Evolutionary conservation across 352 stramenopile species (phyloP).

Genomic region (Globisporangium spinosum): DNA sequence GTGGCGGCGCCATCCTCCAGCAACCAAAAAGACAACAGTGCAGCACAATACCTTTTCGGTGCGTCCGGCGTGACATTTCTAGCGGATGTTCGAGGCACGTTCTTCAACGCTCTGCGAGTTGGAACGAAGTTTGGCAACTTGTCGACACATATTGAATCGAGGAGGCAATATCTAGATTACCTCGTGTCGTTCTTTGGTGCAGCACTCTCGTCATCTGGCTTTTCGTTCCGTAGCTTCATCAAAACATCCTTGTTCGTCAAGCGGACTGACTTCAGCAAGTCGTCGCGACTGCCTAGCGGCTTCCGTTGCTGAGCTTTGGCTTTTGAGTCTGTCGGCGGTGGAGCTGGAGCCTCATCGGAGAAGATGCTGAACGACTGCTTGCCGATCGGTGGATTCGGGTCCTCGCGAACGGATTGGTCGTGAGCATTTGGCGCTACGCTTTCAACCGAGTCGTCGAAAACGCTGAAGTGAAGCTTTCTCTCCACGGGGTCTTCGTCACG

Average conservation of each 20-base stretch:
- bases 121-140: slow-evolving; percentile 20
- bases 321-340: slow-evolving; percentile 26
- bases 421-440: slow-evolving; percentile 48
- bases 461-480: slow-evolving; percentile 79
- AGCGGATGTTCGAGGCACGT: slow-evolving; percentile 19
- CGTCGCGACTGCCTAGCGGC: slow-evolving; percentile 58
- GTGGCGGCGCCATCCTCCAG: background rate
- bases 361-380: slow-evolving; percentile 52
- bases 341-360: slow-evolving; percentile 32
- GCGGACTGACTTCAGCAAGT: slow-evolving; percentile 48
- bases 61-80: slow-evolving; percentile 29
- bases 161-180: slow-evolving; percentile 25
- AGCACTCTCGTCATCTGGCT: slow-evolving; percentile 7
- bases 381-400: slow-evolving; percentile 33
- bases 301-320: slow-evolving; percentile 45
- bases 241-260: slow-evolving; percentile 82
- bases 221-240: slow-evolving; percentile 39
- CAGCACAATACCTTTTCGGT: slow-evolving; percentile 36
- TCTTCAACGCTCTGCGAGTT: slow-evolving; percentile 27
- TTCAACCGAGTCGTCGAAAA: slow-evolving; percentile 79
- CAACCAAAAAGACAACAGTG: slow-evolving; percentile 2
- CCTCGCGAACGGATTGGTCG: slow-evolving; percentile 45
- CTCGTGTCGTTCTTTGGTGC: slow-evolving; percentile 24
- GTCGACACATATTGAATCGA: slow-evolving; percentile 2
- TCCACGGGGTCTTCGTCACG: slow-evolving; percentile 70